Evolutionary conservation across 768 basidiomycete genomes (phyloP).

Genomic region (Phylloporus rhodoxanthus): DNA sequence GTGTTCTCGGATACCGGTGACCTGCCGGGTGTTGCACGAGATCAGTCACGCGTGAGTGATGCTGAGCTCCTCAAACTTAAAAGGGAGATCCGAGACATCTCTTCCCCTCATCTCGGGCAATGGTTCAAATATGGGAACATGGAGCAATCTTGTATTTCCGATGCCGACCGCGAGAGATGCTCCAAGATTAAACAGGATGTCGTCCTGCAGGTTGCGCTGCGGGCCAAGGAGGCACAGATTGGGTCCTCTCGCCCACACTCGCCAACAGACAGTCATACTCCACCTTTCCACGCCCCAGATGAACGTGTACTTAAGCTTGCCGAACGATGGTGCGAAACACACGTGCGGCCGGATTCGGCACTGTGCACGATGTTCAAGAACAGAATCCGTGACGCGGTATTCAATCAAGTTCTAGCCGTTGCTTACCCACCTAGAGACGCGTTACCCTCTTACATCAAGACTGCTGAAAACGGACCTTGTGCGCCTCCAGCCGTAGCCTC

Average conservation of each 20-base stretch:
- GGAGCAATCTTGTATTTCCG: constrained; percentile 22
- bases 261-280: constrained; percentile 22
- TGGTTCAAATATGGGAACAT: constrained; percentile 41
- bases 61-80: constrained; percentile 57
- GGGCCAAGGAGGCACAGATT: constrained; percentile 46
- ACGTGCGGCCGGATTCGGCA: constrained; percentile 56
- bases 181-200: constrained; percentile 54
- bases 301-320: constrained; percentile 52
- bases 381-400: constrained; percentile 59
- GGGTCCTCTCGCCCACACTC: constrained; percentile 23
- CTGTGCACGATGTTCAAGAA: constrained; percentile 56
- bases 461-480: constrained; percentile 17
- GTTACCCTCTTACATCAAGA: constrained; percentile 25
- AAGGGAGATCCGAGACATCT: constrained; percentile 67
- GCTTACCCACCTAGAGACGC: constrained; percentile 45
- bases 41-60: constrained; percentile 41
- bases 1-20: constrained; percentile 43
- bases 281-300: constrained; percentile 36
- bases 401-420: constrained; percentile 50
- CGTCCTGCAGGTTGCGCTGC: constrained; percentile 69
- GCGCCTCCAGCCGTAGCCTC: constrained; percentile 30
- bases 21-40: constrained; percentile 23
- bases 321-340: constrained; percentile 63
- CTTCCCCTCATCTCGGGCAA: constrained; percentile 52
- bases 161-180: constrained; percentile 48